phyloP scores from a whole-genome alignment of 805 yeast species.

The Saturnispora sanitii region DNA sequence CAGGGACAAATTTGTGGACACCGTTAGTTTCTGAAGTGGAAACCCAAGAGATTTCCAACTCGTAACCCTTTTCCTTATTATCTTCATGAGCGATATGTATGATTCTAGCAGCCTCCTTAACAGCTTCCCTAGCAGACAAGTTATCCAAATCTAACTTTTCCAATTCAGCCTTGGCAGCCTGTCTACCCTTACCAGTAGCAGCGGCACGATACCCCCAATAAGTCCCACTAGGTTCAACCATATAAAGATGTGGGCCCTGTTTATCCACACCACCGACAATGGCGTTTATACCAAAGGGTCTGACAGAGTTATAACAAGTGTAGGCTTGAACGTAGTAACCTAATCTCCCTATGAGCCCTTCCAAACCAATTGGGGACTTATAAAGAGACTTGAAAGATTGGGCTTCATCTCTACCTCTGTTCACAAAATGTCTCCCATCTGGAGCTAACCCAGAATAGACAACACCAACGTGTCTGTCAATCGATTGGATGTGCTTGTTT shows the following conservation, averaged over 20 bases:
- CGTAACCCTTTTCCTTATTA: constrained; percentile 94
- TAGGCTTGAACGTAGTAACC: constrained; percentile 91
- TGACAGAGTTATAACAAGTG: constrained; percentile 90
- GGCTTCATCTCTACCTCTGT: constrained; percentile 89
- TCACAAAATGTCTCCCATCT: constrained; percentile 90
- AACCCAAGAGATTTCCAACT: constrained; percentile 88
- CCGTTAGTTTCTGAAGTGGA: constrained; percentile 70
- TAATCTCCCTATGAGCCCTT: constrained; percentile 75
- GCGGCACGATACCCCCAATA: constrained; percentile 98
- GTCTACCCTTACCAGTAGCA: constrained; percentile 98
- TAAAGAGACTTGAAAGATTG: constrained; percentile 65
- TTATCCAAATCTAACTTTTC: constrained; percentile 76
- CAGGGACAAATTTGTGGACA: constrained; percentile 70
- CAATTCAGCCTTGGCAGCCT: constrained; percentile 92
- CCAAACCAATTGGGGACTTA: constrained; percentile 67
- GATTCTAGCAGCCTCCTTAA: constrained; percentile 88
- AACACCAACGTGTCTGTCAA: constrained; percentile 90
- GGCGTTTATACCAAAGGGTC: constrained; percentile 93
- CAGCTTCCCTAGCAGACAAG: constrained; percentile 69
- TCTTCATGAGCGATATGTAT: constrained; percentile 94
- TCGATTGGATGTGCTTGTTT: constrained; percentile 83
- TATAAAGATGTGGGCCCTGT: constrained; percentile 77
- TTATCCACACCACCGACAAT: constrained; percentile 91
- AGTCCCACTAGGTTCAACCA: constrained; percentile 96
- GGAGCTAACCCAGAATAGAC: constrained; percentile 93